Base-by-base conservation (phyloP, 2,329 filamentous ascomycete genomes). In the Plenodomus tracheiphilus region DNA sequence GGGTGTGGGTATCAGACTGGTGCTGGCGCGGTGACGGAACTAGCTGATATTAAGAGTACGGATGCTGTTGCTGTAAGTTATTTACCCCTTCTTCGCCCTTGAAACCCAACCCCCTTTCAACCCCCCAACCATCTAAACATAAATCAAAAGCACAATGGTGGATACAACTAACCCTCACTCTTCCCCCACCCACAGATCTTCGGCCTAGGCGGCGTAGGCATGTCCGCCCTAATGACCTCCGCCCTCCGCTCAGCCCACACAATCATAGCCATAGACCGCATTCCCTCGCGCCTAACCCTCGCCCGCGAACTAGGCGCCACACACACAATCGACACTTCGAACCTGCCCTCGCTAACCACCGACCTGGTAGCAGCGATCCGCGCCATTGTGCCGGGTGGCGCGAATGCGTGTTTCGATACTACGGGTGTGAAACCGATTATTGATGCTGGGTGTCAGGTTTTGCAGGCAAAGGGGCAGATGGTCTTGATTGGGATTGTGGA, bases 401-500 rank as follows among this genome's bases (percentile, higher is more conserved):
- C 76, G 0, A 76, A 73, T 2, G 66, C 80, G 28, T 72, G 71
- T 4, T 70, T 83, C 42, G 80, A 83, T 45, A 81, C 79, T 0
- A 81, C 77, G 1, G 81, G 77, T 0, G 72, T 73, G 0, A 65
- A 73, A 32, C 49, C 72, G 34, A 51, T 81, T 47, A 64, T 81
- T 15, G 65, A 74, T 8, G 74, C 75, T 3, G 74, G 71, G 1
- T 51, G 80, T 2, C 68, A 75, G 2, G 72, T 73, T 28, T 73
- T 78, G 4, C 65, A 75, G 11, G 73, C 74, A 22, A 72, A 72
- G 47, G 80, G 79, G 1, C 77, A 76, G 51, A 71, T 81, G 20
- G 72, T 81, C 5, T 76, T 81, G 54, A 76, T 82, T 16, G 80
- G 80, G 0, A 75, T 75, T 0, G 73, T 79, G 4, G 73, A 75